Evolutionary conservation across 805 yeast species (phyloP), one percentile per base, ranked within the genome.

Genomic region (Teunomyces kruisii): DNA sequence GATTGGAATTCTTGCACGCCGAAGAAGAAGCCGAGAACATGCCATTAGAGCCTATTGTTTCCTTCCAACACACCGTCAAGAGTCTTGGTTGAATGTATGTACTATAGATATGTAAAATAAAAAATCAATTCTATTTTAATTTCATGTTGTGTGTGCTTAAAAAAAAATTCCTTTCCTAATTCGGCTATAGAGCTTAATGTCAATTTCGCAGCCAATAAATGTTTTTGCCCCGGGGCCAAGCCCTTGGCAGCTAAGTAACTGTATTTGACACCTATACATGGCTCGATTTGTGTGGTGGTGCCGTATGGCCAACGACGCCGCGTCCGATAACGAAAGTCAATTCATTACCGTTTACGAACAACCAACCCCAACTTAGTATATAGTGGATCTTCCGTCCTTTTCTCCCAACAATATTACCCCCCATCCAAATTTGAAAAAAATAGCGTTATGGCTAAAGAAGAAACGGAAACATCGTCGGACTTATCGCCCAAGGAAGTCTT

Each of bases 1-100:
- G 65, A 28, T 66, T 83, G 54, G 84, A 80, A 47, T 65, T 60
- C 47, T 30, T 39, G 10, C 44, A 50, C 31, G 45, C 28, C 9
- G 49, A 51, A 16, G 53, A 51, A 1, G 48, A 44, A 6, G 43
- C 44, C 9, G 33, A 27, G 6, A 44, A 40, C 1, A 42, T 43
- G 16, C 38, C 35, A 12, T 38, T 51, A 39, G 40, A 13, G 9
- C 52, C 54, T 6, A 28, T 51, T 31, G 44, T 48, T 9, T 56
- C 59, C 2, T 40, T 51, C 39, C 47, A 47, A 7, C 50, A 54
- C 37, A 51, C 58, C 8, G 48, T 46, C 44, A 53, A 48, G 48
- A 37, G 51, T 38, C 19, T 51, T 19, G 54, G 47, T 33, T 50
- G 30, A n/a, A 36, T 16, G n/a, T 22, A 40, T 37, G 40, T 26